phyloP scores from a whole-genome alignment of 2,329 filamentous ascomycete species.

The Zymoseptoria crescenta region DNA sequence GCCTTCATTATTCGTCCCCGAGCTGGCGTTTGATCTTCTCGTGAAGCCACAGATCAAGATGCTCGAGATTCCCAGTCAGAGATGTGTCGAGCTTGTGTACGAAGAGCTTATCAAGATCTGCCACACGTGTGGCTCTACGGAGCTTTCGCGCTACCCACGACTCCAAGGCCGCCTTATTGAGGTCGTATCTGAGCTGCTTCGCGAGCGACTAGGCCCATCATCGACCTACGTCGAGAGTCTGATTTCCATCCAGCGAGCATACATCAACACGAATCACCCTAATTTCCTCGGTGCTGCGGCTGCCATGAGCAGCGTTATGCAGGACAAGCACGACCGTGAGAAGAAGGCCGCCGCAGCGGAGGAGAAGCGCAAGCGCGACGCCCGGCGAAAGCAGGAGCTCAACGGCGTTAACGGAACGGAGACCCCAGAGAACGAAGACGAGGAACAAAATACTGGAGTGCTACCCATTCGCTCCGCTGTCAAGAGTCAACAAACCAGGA shows the following conservation, averaged over 20 bases:
- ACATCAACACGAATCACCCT: slow-evolving; percentile 98
- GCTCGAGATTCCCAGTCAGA: slow-evolving; percentile 85
- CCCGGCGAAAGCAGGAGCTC: slow-evolving; percentile 72
- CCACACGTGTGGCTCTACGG: slow-evolving; percentile 93
- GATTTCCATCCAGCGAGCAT: slow-evolving; percentile 93
- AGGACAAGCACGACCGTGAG: slow-evolving; percentile 89
- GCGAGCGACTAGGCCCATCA: slow-evolving; percentile 82
- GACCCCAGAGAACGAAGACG: slow-evolving; percentile 57
- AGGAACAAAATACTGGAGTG: slow-evolving; percentile 39
- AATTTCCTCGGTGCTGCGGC: slow-evolving; percentile 96
- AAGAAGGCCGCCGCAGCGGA: slow-evolving; percentile 71
- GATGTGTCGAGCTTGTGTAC: slow-evolving; percentile 95
- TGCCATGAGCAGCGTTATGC: slow-evolving; percentile 95
- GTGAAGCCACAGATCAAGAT: slow-evolving; percentile 99
- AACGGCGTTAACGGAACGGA: slow-evolving; percentile 67
- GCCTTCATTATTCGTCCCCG: slow-evolving; percentile 91
- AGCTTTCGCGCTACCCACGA: slow-evolving; percentile 83
- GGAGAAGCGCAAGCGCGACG: slow-evolving; percentile 78
- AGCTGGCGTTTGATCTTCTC: slow-evolving; percentile 92
- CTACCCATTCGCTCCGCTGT: slow-evolving; percentile 46
- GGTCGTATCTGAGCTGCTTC: slow-evolving; percentile 89
- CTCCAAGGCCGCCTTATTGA: slow-evolving; percentile 96
- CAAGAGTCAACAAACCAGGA: slow-evolving; percentile 53
- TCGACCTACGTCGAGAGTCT: slow-evolving; percentile 91
- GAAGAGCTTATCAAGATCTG: slow-evolving; percentile 99